Conservation (phyloP, 148 eudicot species). For the Persicaria tinctoria region DNA sequence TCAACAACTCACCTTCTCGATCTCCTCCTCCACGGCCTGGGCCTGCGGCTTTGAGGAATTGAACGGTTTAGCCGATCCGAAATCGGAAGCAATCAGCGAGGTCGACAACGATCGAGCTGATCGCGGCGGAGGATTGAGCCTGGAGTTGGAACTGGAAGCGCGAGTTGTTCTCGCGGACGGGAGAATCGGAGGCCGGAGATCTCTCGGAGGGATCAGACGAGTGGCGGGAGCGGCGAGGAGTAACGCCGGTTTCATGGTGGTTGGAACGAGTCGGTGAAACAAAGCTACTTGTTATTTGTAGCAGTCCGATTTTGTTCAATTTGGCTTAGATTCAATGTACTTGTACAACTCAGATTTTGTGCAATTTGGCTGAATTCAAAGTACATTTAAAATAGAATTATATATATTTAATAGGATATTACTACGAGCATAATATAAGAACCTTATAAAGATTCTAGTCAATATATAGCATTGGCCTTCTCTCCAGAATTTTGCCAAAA, state of each 20-base stretch:
- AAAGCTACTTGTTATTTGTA: no score
- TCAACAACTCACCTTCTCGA: neutral
- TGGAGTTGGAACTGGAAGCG: neutral
- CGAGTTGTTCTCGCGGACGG: neutral
- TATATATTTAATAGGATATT: no score
- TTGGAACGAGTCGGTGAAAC: no score
- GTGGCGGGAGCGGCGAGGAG: neutral
- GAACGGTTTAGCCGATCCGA: neutral
- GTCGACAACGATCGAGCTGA: slow-evolving; percentile 7
- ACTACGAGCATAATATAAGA: no score
- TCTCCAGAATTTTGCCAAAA: no score
- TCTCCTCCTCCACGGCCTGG: neutral
- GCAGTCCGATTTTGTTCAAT: no score
- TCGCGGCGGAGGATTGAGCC: neutral
- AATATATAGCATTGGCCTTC: no score
- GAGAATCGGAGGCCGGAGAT: neutral
- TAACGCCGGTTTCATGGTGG: neutral
- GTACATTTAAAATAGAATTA: no score
- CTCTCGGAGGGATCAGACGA: neutral
- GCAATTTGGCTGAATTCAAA: no score
- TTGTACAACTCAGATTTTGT: no score
- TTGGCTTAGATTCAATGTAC: no score
- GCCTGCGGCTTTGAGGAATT: slow-evolving; percentile 2
- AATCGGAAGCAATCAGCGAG: neutral
- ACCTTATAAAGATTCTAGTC: no score